phyloP scores from a whole-genome alignment of 2,329 filamentous ascomycete species.

The Sclerotinia minor region DNA sequence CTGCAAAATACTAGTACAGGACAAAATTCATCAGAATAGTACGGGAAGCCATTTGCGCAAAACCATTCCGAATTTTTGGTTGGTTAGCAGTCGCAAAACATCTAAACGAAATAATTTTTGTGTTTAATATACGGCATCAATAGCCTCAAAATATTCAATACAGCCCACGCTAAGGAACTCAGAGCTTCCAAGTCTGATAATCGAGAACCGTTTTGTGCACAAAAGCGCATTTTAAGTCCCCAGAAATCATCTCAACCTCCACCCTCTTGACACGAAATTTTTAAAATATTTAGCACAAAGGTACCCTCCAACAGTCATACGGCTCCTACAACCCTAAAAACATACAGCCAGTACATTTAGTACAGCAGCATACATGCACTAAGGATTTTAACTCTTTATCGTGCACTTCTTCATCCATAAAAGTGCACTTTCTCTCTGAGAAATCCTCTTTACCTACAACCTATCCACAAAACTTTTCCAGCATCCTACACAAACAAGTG shows the following conservation, averaged over 20 bases:
- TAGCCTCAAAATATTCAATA: constrained; percentile 16
- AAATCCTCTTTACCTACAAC: not conserved
- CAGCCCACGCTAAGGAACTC: not conserved
- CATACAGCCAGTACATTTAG: not conserved
- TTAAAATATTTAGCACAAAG: not conserved
- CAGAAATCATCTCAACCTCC: not conserved
- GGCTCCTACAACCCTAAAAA: not conserved
- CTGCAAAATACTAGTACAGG: not conserved
- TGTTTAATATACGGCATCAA: not conserved
- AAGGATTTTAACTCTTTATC: not conserved
- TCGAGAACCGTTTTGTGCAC: not conserved
- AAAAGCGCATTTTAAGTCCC: not conserved
- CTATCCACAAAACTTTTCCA: not conserved
- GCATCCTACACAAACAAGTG: too few species aligned
- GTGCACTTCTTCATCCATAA: too few species aligned
- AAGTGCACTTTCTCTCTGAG: not conserved
- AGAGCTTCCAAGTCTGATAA: not conserved
- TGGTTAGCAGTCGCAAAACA: not conserved
- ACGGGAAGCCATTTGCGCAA: not conserved
- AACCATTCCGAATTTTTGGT: not conserved
- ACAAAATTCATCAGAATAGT: not conserved
- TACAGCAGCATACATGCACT: not conserved
- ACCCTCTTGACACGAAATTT: not conserved
- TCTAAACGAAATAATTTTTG: not conserved
- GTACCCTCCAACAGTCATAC: not conserved